Conservation (phyloP, 1,139 yeast species). For the Wickerhamomyces sp. region DNA sequence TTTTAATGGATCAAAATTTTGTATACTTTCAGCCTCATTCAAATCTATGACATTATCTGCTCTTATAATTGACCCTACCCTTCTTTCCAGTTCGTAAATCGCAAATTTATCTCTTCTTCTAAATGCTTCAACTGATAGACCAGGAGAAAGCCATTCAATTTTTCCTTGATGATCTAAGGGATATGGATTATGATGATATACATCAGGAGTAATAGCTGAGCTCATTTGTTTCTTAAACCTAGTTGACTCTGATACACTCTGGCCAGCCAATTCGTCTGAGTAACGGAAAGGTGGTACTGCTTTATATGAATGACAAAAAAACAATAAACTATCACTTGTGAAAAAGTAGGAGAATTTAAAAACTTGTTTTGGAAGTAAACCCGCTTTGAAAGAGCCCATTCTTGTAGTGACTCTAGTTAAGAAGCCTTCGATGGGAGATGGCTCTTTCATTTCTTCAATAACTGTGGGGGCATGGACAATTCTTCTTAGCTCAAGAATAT, state of each 20-base stretch:
- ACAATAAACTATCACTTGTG: slow-evolving; percentile 56
- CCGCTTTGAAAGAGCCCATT: slow-evolving; percentile 38
- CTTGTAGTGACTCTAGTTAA: slow-evolving; percentile 53
- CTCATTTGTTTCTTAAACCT: not conserved
- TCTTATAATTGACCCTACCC: slow-evolving; percentile 48
- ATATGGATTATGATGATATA: slow-evolving; percentile 49
- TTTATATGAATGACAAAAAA: slow-evolving; percentile 50
- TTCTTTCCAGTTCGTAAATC: slow-evolving; percentile 57
- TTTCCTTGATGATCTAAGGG: slow-evolving; percentile 44
- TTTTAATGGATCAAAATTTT: slow-evolving; percentile 25
- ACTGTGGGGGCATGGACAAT: slow-evolving; percentile 40
- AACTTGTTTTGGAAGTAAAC: slow-evolving; percentile 39
- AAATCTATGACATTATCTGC: slow-evolving; percentile 64
- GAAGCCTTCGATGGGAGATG: slow-evolving; percentile 74
- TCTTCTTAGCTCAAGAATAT: slow-evolving; percentile 57
- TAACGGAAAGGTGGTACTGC: slow-evolving; percentile 61
- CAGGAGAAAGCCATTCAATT: slow-evolving; percentile 54
- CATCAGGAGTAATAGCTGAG: slow-evolving; percentile 27
- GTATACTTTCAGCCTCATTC: slow-evolving; percentile 40
- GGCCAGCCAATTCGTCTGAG: too few species aligned
- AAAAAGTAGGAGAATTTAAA: slow-evolving; percentile 59
- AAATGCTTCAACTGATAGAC: slow-evolving; percentile 36
- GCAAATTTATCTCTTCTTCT: slow-evolving; percentile 52
- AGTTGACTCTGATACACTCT: too few species aligned
- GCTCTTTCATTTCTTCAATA: slow-evolving; percentile 39